These are phyloP conservation scores for Pleurotus giganteus DNA, from an alignment of 768 basidiomycete species.

Conservation along the genomic window DNA sequence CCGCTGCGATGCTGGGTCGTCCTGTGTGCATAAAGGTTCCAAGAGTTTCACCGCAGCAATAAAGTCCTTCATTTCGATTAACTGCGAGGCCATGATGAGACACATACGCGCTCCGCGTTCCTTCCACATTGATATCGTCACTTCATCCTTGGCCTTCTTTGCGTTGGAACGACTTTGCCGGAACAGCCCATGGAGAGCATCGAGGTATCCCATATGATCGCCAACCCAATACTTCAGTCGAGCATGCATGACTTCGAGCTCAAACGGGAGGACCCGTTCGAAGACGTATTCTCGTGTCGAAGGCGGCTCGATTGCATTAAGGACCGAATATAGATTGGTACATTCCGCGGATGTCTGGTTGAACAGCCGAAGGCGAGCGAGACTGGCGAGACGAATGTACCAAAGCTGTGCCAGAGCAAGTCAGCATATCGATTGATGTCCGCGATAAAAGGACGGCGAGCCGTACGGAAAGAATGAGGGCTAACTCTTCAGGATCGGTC, in stretches of 20 bases:
- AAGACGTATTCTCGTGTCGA: constrained; percentile 59
- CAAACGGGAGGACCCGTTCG: constrained; percentile 56
- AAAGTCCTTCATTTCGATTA: constrained; percentile 85
- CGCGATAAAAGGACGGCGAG: not conserved
- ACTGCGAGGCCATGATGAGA: constrained; percentile 76
- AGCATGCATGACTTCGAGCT: constrained; percentile 68
- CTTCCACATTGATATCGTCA: constrained; percentile 69
- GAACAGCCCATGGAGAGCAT: constrained; percentile 65
- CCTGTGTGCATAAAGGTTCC: constrained; percentile 58
- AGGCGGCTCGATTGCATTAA: constrained; percentile 54
- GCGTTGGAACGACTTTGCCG: constrained; percentile 56
- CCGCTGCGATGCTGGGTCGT: constrained; percentile 15
- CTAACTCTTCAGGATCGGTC: constrained; percentile 66
- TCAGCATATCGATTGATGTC: not conserved
- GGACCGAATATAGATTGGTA: constrained; percentile 72
- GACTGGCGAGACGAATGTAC: constrained; percentile 77
- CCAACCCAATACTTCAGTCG: constrained; percentile 80
- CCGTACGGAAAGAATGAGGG: constrained; percentile 65
- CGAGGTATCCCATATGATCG: constrained; percentile 78
- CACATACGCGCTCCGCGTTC: constrained; percentile 76
- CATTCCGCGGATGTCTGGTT: constrained; percentile 87
- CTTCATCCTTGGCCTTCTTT: constrained; percentile 36
- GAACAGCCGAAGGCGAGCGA: constrained; percentile 79
- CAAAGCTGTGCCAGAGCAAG: constrained; percentile 52
- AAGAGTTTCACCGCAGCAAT: constrained; percentile 67